phyloP scores from a whole-genome alignment of 1,139 yeast species.

The Kurtzmaniella quercitrusa region DNA sequence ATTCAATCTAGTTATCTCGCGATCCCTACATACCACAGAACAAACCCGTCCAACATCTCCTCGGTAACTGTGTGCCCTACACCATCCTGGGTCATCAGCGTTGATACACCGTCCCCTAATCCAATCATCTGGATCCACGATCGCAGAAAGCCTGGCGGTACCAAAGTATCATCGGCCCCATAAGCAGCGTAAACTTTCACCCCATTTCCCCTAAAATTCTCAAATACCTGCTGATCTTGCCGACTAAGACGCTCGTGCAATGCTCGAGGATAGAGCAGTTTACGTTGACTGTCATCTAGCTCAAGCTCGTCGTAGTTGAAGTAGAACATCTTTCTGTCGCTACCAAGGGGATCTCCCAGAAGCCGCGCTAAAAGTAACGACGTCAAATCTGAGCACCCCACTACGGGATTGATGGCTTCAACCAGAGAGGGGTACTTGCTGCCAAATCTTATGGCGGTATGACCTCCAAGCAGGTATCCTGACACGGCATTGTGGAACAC shows the following conservation, averaged over 20 bases:
- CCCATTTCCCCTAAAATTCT: slow-evolving; percentile 28
- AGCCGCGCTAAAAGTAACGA: slow-evolving; percentile 39
- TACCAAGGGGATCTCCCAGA: slow-evolving; percentile 9
- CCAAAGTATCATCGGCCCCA: slow-evolving; percentile 34
- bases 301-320: slow-evolving; percentile 32
- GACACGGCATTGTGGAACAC: slow-evolving; percentile 33
- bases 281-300: slow-evolving; percentile 22
- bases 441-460: slow-evolving; percentile 48
- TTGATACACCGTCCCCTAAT: slow-evolving; percentile 23
- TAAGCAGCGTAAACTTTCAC: slow-evolving; percentile 36
- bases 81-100: slow-evolving; percentile 25
- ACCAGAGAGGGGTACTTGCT: slow-evolving; percentile 34
- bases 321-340: slow-evolving; percentile 28
- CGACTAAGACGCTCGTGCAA: slow-evolving; percentile 29
- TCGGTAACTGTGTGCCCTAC: slow-evolving; percentile 33
- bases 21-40: slow-evolving; percentile 26
- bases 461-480: slow-evolving; percentile 65
- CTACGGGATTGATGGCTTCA: slow-evolving; percentile 40
- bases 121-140: slow-evolving; percentile 32
- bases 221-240: slow-evolving; percentile 31
- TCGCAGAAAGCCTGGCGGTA: slow-evolving; percentile 30
- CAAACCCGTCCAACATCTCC: slow-evolving; percentile 32
- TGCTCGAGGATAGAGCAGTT: slow-evolving; percentile 27
- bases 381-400: slow-evolving; percentile 44
- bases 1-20: too few relatives aligned